Evolutionary conservation across 129 eudicot genomes (phyloP).

Genomic region (Lactuca sativa): DNA sequence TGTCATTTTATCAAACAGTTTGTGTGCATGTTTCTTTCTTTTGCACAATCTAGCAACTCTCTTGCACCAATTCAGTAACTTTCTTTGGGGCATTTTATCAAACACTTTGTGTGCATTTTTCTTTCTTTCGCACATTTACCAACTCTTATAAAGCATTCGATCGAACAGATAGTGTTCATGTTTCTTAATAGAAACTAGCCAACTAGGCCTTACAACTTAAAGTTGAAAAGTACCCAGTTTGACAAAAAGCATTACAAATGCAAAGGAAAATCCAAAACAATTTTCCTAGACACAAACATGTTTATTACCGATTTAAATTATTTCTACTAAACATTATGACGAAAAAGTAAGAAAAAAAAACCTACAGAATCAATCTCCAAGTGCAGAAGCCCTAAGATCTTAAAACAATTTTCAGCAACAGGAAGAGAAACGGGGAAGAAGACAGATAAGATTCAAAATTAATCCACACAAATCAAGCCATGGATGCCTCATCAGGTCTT

Average conservation of each 20-base stretch:
- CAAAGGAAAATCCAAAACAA: neutral
- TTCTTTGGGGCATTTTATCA: neutral
- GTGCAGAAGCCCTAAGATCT: constrained; percentile 25
- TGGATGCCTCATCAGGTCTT: constrained; percentile 39
- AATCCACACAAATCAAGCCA: constrained; percentile 28
- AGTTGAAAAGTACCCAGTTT: neutral
- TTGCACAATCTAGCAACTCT: neutral
- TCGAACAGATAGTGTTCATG: neutral
- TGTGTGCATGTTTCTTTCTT: neutral
- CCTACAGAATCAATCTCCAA: constrained; percentile 34
- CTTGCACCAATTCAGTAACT: neutral
- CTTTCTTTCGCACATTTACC: neutral
- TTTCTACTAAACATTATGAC: constrained; percentile 13
- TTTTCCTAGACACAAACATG: constrained; percentile 14
- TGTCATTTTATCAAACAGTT: neutral
- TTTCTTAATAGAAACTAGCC: no score
- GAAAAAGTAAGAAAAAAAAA: constrained; percentile 10
- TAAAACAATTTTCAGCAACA: constrained; percentile 15
- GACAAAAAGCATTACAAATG: neutral
- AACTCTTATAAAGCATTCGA: neutral
- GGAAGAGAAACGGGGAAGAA: constrained; percentile 10
- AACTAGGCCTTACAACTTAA: neutral
- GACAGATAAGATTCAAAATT: constrained; percentile 22
- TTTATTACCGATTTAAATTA: constrained; percentile 28
- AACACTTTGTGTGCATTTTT: neutral